phyloP scores from a whole-genome alignment of 306 rosid species.

The Cicer judaicum region DNA sequence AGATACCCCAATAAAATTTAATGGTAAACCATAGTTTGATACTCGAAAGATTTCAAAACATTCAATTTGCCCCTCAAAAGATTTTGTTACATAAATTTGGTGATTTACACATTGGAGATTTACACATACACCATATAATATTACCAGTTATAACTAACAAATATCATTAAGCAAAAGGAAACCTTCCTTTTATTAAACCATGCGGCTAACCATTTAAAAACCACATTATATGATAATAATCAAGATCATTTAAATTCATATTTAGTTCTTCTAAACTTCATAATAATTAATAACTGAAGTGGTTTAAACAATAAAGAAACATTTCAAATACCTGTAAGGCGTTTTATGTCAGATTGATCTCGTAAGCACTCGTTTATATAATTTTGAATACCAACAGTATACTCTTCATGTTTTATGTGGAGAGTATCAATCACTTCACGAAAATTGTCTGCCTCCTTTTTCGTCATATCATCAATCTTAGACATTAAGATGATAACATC shows the following conservation, averaged over 20 bases:
- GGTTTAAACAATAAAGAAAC: constrained; percentile 27
- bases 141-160: constrained; percentile 14
- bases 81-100: constrained; percentile 30
- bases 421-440: constrained; percentile 64
- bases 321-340: constrained; percentile 65
- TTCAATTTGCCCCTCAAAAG: constrained; percentile 31
- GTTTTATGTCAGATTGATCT: constrained; percentile 69
- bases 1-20: constrained; percentile 13
- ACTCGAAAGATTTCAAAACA: constrained; percentile 15
- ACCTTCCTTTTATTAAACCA: constrained; percentile 22
- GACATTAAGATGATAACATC: constrained; percentile 70
- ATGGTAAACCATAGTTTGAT: constrained; percentile 5
- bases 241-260: constrained; percentile 27
- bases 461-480: constrained; percentile 80
- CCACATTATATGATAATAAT: constrained; percentile 25
- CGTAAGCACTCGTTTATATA: constrained; percentile 50
- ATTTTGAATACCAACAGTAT: constrained; percentile 58
- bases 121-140: background rate
- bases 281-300: constrained; percentile 23
- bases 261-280: constrained; percentile 5
- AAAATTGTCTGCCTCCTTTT: constrained; percentile 72
- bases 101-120: background rate
- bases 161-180: constrained; percentile 13
- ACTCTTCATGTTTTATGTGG: constrained; percentile 70
- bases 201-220: constrained; percentile 5